These are phyloP conservation scores for Nigrospora sphaerica DNA, from an alignment of 2,329 filamentous ascomycete species.

Conservation along the genomic window DNA sequence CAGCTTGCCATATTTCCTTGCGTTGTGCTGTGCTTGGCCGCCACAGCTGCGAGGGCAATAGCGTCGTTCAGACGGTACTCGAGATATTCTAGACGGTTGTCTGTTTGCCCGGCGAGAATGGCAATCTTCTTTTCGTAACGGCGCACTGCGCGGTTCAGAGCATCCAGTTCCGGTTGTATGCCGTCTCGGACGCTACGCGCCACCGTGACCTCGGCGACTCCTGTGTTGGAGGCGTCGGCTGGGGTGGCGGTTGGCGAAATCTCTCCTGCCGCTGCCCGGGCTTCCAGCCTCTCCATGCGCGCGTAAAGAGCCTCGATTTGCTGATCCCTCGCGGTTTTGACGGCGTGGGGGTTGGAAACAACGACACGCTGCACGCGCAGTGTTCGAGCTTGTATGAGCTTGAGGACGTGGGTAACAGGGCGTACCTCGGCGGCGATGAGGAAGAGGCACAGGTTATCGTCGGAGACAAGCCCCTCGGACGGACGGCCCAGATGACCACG, in stretches of 20 bases:
- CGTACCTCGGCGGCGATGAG: conserved; percentile 79
- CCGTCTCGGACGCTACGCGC: conserved; percentile 14
- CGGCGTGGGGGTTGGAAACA: conserved; percentile 38
- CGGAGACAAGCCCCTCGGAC: conserved; percentile 80
- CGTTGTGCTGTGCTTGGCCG: conserved; percentile 44
- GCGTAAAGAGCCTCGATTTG: conserved; percentile 51
- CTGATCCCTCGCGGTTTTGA: conserved; percentile 25
- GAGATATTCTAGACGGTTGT: conserved; percentile 65
- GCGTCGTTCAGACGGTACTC: conserved; percentile 70
- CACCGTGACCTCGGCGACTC: not conserved
- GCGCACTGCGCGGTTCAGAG: conserved; percentile 78
- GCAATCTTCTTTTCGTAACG: conserved; percentile 87
- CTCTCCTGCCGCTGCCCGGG: conserved; percentile 36
- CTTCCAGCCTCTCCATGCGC: conserved; percentile 65
- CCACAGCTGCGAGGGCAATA: conserved; percentile 71
- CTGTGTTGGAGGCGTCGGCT: conserved; percentile 12
- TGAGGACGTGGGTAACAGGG: conserved; percentile 74
- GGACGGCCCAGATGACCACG: conserved; percentile 74
- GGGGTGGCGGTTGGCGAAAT: conserved; percentile 13
- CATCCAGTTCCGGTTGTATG: conserved; percentile 52
- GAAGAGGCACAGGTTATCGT: conserved; percentile 91
- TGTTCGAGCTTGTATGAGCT: conserved; percentile 71
- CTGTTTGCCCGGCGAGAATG: conserved; percentile 66
- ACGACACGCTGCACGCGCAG: conserved; percentile 75
- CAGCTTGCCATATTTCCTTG: conserved; percentile 29